Conservation (phyloP, 2,329 filamentous ascomycete genomes). For the Cladosporium cucumerinum region DNA sequence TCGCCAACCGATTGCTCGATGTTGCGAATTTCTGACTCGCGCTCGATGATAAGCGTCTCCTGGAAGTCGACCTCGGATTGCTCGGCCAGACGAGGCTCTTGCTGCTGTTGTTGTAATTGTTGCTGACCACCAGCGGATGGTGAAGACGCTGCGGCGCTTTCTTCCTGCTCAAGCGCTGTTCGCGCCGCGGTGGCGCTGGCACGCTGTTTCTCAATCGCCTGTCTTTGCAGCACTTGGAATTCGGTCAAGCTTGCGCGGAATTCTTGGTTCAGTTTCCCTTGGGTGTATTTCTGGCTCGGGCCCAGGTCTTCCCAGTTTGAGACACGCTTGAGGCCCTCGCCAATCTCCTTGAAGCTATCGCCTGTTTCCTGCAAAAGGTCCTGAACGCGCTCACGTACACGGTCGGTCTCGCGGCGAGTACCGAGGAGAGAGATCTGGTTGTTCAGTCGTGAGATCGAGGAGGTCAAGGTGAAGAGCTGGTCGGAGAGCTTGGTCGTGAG, state of each 20-base stretch:
- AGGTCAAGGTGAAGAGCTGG: slow-evolving; percentile 83
- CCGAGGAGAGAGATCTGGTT: slow-evolving; percentile 83
- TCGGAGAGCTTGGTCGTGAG: slow-evolving; percentile 80
- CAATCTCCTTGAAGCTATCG: slow-evolving; percentile 83
- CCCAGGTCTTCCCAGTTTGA: slow-evolving; percentile 68
- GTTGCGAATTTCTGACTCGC: slow-evolving; percentile 93
- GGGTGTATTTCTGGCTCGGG: slow-evolving; percentile 93
- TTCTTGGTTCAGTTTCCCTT: slow-evolving; percentile 90
- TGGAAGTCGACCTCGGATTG: slow-evolving; percentile 98
- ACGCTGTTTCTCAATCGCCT: slow-evolving; percentile 87
- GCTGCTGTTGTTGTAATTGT: slow-evolving; percentile 52
- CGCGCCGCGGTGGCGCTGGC: slow-evolving; percentile 80
- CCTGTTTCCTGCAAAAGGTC: slow-evolving; percentile 82
- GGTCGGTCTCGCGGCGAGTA: slow-evolving; percentile 85
- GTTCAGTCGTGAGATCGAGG: slow-evolving; percentile 79
- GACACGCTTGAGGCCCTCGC: slow-evolving; percentile 89
- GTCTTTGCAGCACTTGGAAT: slow-evolving; percentile 87
- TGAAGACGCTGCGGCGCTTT: slow-evolving; percentile 28
- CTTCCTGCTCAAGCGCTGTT: slow-evolving; percentile 64
- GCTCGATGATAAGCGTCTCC: slow-evolving; percentile 90
- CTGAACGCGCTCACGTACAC: slow-evolving; percentile 86
- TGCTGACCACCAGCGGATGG: slow-evolving; percentile 48
- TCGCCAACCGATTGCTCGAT: slow-evolving; percentile 96
- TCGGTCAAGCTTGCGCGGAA: slow-evolving; percentile 85
- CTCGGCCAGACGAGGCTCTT: slow-evolving; percentile 75